Evolutionary conservation across 108 stramenopile genomes (phyloP).

Genomic region (Nannochloropsis granulata): DNA sequence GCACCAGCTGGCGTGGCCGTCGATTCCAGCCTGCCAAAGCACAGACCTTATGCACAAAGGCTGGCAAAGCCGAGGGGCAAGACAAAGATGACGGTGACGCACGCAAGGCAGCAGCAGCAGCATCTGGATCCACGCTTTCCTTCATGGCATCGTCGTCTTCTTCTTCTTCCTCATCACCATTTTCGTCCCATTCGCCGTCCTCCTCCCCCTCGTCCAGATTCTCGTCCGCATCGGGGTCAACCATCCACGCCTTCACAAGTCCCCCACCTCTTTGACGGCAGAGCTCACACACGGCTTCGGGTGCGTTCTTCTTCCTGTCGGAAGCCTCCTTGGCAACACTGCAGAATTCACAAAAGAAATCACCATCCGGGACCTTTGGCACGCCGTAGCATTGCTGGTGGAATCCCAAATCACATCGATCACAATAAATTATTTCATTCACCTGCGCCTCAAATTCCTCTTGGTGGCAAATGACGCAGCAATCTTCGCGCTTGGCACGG

Average conservation of each 20-base stretch:
- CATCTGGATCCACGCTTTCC: not conserved
- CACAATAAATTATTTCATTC: not conserved
- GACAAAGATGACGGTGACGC: not conserved
- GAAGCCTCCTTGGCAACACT: not conserved
- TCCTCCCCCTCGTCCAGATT: not conserved
- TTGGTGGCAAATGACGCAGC: not conserved
- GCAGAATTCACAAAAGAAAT: not conserved
- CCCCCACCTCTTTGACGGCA: not conserved
- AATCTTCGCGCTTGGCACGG: not conserved
- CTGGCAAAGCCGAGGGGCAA: not conserved
- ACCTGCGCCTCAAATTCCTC: not conserved
- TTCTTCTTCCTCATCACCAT: not conserved
- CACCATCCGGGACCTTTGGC: not conserved
- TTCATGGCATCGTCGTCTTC: not conserved
- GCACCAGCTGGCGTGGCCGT: not conserved
- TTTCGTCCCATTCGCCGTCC: not conserved
- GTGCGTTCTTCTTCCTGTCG: not conserved
- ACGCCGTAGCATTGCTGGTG: not conserved
- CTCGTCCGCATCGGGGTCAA: not conserved
- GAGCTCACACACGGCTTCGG: not conserved
- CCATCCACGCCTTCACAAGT: not conserved
- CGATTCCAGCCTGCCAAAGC: not conserved
- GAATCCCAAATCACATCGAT: not conserved
- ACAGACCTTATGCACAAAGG: not conserved
- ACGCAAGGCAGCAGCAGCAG: not conserved